phyloP scores from a whole-genome alignment of 352 stramenopile genomes.

The Globisporangium recalcitrans region DNA sequence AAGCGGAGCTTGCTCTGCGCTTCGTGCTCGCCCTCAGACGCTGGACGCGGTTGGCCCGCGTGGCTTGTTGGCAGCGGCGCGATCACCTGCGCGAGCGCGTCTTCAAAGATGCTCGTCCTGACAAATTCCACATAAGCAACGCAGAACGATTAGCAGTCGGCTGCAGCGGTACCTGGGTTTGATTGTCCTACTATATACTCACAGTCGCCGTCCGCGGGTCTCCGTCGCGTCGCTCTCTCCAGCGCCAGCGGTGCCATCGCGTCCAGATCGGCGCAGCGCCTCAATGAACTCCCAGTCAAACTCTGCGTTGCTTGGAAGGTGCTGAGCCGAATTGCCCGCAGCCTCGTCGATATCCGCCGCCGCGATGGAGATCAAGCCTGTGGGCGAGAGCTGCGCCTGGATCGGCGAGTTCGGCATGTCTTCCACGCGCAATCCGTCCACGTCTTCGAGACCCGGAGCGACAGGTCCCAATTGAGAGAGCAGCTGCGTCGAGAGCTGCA shows the following conservation, averaged over 20 bases:
- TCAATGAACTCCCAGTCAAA: constrained; percentile 65
- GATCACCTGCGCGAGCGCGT: constrained; percentile 18
- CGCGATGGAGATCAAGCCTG: constrained; percentile 78
- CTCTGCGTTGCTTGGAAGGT: constrained; percentile 28
- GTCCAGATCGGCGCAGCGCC: constrained; percentile 34
- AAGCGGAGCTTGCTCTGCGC: constrained; percentile 60
- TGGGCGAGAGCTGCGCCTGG: constrained; percentile 57
- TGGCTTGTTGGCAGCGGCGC: constrained; percentile 26
- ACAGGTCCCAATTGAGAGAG: constrained; percentile 35
- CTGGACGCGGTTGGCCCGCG: neutral
- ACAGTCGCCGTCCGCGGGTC: constrained; percentile 8
- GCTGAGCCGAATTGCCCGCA: constrained; percentile 22
- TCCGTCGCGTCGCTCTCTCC: neutral
- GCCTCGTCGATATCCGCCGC: constrained; percentile 80
- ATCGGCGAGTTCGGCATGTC: constrained; percentile 43
- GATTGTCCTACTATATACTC: neutral
- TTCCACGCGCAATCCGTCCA: constrained; percentile 36
- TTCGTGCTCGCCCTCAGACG: constrained; percentile 25
- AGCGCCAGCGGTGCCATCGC: neutral
- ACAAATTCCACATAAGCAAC: neutral
- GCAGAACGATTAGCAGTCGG: neutral
- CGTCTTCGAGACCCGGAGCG: constrained; percentile 39
- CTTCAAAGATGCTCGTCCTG: constrained; percentile 16
- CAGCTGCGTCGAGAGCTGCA: constrained; percentile 23
- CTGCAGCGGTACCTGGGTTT: neutral